A percentile compares a stretch with the other conserved stretches of the same genome.
These are phyloP conservation scores for Apiospora koreana DNA, from an alignment of 2,329 filamentous ascomycete species.

Conservation along the genomic window DNA sequence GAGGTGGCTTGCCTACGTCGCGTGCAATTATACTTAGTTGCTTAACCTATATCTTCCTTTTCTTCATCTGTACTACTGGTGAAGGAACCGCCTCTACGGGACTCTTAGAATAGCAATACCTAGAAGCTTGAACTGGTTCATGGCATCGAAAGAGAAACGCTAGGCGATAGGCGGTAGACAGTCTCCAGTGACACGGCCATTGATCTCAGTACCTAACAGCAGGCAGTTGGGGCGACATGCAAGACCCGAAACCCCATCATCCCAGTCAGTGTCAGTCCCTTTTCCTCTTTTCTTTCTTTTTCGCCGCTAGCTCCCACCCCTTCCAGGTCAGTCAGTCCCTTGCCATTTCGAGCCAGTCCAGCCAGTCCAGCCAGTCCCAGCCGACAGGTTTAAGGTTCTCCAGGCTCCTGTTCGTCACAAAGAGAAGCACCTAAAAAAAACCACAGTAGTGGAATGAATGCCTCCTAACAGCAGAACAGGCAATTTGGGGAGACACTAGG, in stretches of 20 bases:
- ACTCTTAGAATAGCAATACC: not conserved
- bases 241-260: conserved; percentile 5
- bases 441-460: not conserved
- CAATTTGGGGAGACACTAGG: not conserved
- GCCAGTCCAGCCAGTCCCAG: conserved; percentile 5
- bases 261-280: not conserved
- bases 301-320: conserved; percentile 3
- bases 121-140: not conserved
- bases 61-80: not conserved
- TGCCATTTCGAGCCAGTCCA: not conserved
- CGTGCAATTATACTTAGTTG: not conserved
- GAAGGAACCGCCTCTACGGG: not conserved
- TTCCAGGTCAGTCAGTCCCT: not conserved
- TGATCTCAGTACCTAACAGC: not conserved
- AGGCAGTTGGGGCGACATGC: not conserved
- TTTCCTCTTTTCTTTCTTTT: not conserved
- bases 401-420: conserved; percentile 8
- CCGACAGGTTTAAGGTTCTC: conserved; percentile 12
- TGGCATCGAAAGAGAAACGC: not conserved
- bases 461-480: not conserved
- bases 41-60: not conserved
- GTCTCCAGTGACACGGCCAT: not conserved
- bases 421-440: not conserved
- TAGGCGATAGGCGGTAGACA: not conserved
- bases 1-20: not conserved